These are phyloP conservation scores for Quercus lobata DNA, from an alignment of 331 rosid species.

Conservation along the genomic window DNA sequence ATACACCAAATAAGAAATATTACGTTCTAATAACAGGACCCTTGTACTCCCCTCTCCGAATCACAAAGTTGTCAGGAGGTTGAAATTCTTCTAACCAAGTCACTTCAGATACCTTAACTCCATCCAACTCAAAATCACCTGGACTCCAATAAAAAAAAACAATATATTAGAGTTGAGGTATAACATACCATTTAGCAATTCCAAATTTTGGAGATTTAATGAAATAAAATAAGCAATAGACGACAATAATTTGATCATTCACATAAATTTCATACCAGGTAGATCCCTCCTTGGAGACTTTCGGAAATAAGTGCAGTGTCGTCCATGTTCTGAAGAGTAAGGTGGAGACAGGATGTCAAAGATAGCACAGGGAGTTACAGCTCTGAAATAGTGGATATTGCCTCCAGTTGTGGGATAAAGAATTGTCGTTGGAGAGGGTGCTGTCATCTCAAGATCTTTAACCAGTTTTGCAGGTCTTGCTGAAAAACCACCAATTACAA, in stretches of 20 bases:
- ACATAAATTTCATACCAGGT: slow-evolving; percentile 47
- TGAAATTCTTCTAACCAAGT: slow-evolving; percentile 90
- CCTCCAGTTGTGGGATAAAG: slow-evolving; percentile 91
- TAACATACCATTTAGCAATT: neutral
- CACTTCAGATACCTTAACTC: slow-evolving; percentile 48
- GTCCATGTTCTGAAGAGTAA: slow-evolving; percentile 73
- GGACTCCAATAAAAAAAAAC: slow-evolving; percentile 15
- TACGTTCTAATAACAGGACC: slow-evolving; percentile 91
- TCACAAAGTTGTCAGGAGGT: slow-evolving; percentile 91
- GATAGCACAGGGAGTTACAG: slow-evolving; percentile 90
- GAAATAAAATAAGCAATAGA: neutral
- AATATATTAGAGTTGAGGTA: neutral
- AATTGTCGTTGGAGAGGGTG: slow-evolving; percentile 74
- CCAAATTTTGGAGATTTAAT: neutral
- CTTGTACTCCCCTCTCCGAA: slow-evolving; percentile 82
- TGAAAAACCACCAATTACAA: slow-evolving; percentile 27
- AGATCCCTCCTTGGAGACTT: slow-evolving; percentile 60
- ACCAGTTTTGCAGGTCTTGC: slow-evolving; percentile 85
- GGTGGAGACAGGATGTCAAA: slow-evolving; percentile 90
- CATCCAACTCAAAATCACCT: slow-evolving; percentile 54
- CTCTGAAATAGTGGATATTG: slow-evolving; percentile 84
- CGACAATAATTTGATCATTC: neutral
- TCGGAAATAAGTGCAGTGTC: slow-evolving; percentile 90
- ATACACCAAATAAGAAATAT: slow-evolving; percentile 33
- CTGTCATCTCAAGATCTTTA: slow-evolving; percentile 70